phyloP scores from a whole-genome alignment of 31 red algal genomes.

The Asparagopsis taxiformis region DNA sequence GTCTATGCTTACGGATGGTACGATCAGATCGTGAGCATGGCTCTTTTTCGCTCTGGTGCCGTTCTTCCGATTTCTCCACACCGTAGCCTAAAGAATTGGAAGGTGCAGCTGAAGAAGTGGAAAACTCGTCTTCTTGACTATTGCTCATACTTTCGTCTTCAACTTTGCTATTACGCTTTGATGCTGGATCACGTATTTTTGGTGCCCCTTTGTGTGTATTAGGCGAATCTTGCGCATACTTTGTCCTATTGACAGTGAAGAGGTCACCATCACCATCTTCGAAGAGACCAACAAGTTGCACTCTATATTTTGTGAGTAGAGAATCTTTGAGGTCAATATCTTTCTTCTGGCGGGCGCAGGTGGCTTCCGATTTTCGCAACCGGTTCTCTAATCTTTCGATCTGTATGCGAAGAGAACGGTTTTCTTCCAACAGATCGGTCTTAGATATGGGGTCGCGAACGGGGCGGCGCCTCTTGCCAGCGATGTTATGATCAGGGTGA shows the following conservation, averaged over 20 bases:
- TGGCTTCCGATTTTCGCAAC: constrained; percentile 7
- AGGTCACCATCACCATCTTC: constrained; percentile 22
- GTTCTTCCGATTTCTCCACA: constrained; percentile 30
- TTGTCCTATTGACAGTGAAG: constrained; percentile 11
- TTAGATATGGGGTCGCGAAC: background rate
- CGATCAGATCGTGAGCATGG: constrained; percentile 2
- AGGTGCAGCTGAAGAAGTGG: constrained; percentile 27
- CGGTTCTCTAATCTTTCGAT: constrained; percentile 23
- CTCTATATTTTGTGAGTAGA: constrained; percentile 36
- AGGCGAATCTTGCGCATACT: constrained; percentile 5
- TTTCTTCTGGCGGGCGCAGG: constrained; percentile 13
- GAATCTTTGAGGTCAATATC: constrained; percentile 5
- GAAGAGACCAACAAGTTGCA: constrained; percentile 35
- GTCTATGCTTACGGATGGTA: constrained; percentile 29
- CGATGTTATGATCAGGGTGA: background rate
- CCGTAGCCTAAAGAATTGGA: constrained; percentile 18
- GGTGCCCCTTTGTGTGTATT: background rate
- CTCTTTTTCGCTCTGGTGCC: constrained; percentile 12
- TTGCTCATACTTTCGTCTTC: constrained; percentile 51
- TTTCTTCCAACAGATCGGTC: constrained; percentile 62
- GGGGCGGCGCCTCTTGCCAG: background rate
- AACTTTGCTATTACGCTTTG: constrained; percentile 28
- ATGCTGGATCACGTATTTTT: background rate
- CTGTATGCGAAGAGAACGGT: constrained; percentile 41
- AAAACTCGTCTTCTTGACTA: constrained; percentile 43